A percentile compares a stretch with the other conserved stretches of the same genome.
phyloP scores from a whole-genome alignment of 225 moss, liverwort and hornwort species.

The Marchantia paleacea region DNA sequence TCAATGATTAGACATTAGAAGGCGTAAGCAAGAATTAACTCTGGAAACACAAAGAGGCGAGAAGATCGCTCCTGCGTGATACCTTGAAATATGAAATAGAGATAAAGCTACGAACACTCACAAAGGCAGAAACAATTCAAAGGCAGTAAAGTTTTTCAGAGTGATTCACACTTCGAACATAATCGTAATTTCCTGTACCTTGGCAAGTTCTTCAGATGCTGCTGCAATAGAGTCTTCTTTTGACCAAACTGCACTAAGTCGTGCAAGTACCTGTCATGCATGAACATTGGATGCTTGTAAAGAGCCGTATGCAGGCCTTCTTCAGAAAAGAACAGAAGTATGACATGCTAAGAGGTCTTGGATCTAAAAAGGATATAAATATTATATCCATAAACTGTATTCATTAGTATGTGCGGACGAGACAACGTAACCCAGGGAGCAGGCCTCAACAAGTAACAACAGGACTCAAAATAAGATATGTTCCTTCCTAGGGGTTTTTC shows the following conservation, averaged over 20 bases:
- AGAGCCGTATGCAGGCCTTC: neutral
- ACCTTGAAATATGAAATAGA: neutral
- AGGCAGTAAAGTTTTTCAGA: neutral
- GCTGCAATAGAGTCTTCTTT: slow-evolving; percentile 50
- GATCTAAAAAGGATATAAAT: neutral
- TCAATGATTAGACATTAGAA: no score
- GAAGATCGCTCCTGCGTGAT: neutral
- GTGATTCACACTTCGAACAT: neutral
- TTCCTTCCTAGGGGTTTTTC: no score
- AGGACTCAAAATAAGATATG: no score
- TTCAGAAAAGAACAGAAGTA: no score
- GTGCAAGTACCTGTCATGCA: slow-evolving; percentile 66
- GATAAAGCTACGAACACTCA: neutral
- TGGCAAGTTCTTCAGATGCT: slow-evolving; percentile 61
- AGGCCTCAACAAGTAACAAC: no score
- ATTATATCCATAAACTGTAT: neutral
- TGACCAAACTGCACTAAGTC: slow-evolving; percentile 61
- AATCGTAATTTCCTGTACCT: slow-evolving; percentile 51
- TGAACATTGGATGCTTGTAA: neutral
- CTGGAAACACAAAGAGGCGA: no score
- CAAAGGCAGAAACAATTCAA: neutral
- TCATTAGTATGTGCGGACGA: no score
- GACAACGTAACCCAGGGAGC: no score
- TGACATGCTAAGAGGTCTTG: no score
- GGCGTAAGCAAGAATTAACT: no score